phyloP scores from a whole-genome alignment of 768 basidiomycete genomes.

The Naematelia aurantialba region DNA sequence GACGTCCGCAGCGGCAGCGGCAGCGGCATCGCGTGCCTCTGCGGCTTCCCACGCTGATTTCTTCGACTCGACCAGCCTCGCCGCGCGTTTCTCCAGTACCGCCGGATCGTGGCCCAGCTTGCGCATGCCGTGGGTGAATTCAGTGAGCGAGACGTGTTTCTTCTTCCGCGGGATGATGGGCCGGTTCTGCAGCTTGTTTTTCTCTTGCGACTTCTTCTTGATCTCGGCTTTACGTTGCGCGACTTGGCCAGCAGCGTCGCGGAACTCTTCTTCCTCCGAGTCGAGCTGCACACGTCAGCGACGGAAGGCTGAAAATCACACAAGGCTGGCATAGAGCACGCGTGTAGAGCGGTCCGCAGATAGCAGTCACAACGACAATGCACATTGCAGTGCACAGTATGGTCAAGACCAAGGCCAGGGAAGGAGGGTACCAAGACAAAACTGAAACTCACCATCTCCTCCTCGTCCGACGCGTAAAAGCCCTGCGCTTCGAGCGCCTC shows the following conservation, averaged over 20 bases:
- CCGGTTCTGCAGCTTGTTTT: slow-evolving; percentile 84
- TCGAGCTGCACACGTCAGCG: slow-evolving; percentile 53
- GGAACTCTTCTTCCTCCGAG: slow-evolving; percentile 62
- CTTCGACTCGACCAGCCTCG: slow-evolving; percentile 58
- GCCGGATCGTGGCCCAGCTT: slow-evolving; percentile 85
- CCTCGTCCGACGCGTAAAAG: slow-evolving; percentile 80
- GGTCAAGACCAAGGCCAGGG: neutral
- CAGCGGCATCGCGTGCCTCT: slow-evolving; percentile 54
- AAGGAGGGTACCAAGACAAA: too few relatives aligned
- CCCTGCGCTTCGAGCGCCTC: slow-evolving; percentile 90
- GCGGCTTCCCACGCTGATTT: slow-evolving; percentile 64
- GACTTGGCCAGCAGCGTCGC: slow-evolving; percentile 64
- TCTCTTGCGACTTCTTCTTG: slow-evolving; percentile 62
- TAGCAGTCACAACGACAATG: too few relatives aligned
- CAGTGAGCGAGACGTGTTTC: slow-evolving; percentile 63
- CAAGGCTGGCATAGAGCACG: too few relatives aligned
- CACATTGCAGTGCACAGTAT: too few relatives aligned
- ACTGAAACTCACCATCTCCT: slow-evolving; percentile 67
- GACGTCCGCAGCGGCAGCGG: slow-evolving; percentile 61
- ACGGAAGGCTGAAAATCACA: slow-evolving; percentile 7
- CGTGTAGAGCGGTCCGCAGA: too few relatives aligned
- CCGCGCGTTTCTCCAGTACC: slow-evolving; percentile 81
- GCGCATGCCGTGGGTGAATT: slow-evolving; percentile 76
- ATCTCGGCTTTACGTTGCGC: slow-evolving; percentile 62
- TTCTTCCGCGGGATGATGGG: slow-evolving; percentile 67